phyloP scores from a whole-genome alignment of 2,329 filamentous ascomycete species.

The Magnaporthiopsis poae region DNA sequence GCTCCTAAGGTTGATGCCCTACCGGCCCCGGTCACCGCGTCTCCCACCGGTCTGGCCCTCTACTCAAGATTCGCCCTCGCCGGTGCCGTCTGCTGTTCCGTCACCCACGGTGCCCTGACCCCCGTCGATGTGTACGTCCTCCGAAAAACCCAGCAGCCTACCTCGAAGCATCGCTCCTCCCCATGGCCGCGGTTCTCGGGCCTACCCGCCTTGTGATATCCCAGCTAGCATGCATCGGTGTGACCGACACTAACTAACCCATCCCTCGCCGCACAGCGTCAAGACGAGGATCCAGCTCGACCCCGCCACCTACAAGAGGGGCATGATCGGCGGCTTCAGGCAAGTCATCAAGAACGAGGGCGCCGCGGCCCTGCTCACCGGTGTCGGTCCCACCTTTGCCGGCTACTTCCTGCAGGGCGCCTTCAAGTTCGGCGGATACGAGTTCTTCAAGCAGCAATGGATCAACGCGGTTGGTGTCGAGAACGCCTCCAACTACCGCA shows the following conservation, averaged over 20 bases:
- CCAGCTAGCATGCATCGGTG: not conserved
- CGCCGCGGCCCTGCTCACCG: conserved; percentile 66
- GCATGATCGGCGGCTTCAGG: conserved; percentile 67
- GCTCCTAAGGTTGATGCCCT: conserved; percentile 3
- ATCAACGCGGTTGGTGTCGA: conserved; percentile 66
- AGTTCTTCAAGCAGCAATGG: conserved; percentile 78
- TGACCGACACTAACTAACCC: not conserved
- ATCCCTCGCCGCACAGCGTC: conserved; percentile 43
- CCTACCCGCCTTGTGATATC: not conserved
- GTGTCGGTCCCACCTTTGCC: conserved; percentile 66
- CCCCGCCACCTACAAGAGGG: conserved; percentile 69
- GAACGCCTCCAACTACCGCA: conserved; percentile 59
- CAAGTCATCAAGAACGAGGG: conserved; percentile 68
- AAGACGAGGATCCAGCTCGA: conserved; percentile 83
- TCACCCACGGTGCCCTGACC: conserved; percentile 94
- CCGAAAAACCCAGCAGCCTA: too few species aligned
- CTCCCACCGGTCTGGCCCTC: conserved; percentile 50
- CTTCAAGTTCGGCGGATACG: conserved; percentile 81
- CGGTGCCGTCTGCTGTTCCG: conserved; percentile 92
- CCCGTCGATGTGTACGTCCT: conserved; percentile 87
- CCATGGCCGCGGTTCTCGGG: not conserved
- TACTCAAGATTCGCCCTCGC: conserved; percentile 96
- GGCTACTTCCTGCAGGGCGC: conserved; percentile 80
- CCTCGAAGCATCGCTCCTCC: not conserved
- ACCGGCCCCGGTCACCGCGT: not conserved